Evolutionary conservation across 2,329 filamentous ascomycete species (phyloP).

Genomic region (Neocucurbitaria cava): DNA sequence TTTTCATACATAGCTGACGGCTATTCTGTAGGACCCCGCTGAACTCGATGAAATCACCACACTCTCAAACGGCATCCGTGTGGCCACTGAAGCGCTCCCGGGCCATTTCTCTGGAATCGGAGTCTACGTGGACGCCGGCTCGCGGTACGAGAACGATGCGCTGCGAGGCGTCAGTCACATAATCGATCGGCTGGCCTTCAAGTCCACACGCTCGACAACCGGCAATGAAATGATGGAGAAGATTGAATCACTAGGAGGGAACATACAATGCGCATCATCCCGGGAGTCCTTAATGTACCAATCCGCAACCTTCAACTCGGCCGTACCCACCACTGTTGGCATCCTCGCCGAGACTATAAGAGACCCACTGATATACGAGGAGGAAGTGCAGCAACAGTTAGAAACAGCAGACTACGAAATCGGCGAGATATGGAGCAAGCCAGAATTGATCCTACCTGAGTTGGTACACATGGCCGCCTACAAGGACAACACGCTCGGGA

Average conservation of each 20-base stretch:
- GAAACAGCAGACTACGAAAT: constrained; percentile 95
- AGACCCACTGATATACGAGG: constrained; percentile 81
- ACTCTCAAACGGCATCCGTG: constrained; percentile 88
- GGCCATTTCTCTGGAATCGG: constrained; percentile 95
- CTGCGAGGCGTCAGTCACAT: constrained; percentile 94
- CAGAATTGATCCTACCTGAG: constrained; percentile 93
- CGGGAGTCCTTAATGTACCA: constrained; percentile 99
- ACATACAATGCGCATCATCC: constrained; percentile 95
- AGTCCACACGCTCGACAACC: constrained; percentile 74
- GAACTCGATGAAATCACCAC: constrained; percentile 89
- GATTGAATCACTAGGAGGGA: constrained; percentile 88
- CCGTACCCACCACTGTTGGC: constrained; percentile 80
- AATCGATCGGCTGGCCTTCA: constrained; percentile 94
- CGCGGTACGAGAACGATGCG: constrained; percentile 85
- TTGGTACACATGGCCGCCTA: constrained; percentile 94
- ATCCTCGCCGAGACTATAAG: constrained; percentile 94
- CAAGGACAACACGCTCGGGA: constrained; percentile 94
- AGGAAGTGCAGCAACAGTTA: constrained; percentile 86
- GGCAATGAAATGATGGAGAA: constrained; percentile 87
- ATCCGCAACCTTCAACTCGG: constrained; percentile 94
- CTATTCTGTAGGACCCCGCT: constrained; percentile 70
- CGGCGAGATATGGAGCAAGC: constrained; percentile 96
- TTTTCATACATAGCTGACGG: constrained; percentile 8
- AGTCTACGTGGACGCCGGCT: constrained; percentile 94
- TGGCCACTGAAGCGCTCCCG: constrained; percentile 92